Evolutionary conservation across 1,284 basidiomycete genomes (phyloP).

Genomic region (Coriolopsis trogii): DNA sequence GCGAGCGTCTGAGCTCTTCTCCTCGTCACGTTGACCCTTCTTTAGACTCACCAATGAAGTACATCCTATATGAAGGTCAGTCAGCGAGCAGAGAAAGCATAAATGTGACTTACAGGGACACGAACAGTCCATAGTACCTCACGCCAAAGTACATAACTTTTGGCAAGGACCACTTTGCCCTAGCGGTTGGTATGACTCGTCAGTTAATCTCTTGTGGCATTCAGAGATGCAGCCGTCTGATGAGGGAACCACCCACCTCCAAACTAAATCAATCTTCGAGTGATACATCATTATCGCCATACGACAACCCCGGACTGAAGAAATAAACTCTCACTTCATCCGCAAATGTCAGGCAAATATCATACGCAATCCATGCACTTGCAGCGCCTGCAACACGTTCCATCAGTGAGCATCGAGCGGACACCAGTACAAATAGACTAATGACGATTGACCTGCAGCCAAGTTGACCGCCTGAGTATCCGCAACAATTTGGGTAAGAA

Average conservation of each 20-base stretch:
- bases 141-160: slow-evolving; percentile 9
- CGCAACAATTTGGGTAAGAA: slow-evolving; percentile 1
- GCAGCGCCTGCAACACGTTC: neutral
- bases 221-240: no score
- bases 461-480: slow-evolving; percentile 7
- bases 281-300: no score
- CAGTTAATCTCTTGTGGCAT: no score
- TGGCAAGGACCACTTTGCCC: slow-evolving; percentile 4
- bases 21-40: neutral
- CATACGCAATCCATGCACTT: slow-evolving; percentile 7
- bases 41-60: neutral
- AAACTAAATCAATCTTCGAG: slow-evolving; percentile 4
- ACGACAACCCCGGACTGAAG: neutral
- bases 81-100: neutral
- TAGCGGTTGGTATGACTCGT: no score
- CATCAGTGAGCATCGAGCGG: neutral
- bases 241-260: neutral
- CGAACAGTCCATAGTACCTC: slow-evolving; percentile 5
- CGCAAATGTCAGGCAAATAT: slow-evolving; percentile 8
- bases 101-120: neutral
- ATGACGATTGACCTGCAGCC: neutral
- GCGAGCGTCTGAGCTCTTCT: neutral
- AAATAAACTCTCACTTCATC: neutral
- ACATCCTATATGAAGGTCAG: neutral
- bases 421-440: neutral